Conservation (phyloP, 495 filamentous ascomycete genomes). For the Pseudoneurospora amorphoporcata region DNA sequence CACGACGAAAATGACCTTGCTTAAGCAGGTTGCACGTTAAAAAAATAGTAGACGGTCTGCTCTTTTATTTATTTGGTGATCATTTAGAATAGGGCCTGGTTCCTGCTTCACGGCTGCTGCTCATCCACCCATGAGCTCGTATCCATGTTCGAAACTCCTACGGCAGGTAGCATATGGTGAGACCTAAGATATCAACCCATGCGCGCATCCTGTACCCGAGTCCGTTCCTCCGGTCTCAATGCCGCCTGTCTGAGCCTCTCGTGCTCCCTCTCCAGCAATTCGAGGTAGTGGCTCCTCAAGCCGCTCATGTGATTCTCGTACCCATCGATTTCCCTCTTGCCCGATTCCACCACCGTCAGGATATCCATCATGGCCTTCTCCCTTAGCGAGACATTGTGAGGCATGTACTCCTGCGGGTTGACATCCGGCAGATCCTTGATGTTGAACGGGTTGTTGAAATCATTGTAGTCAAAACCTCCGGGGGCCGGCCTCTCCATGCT, state of each 20-base stretch:
- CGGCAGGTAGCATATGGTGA: neutral
- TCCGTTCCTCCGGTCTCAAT: slow-evolving; percentile 15
- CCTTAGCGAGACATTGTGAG: slow-evolving; percentile 6
- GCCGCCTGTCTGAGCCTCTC: slow-evolving; percentile 10
- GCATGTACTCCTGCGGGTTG: neutral
- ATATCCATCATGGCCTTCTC: slow-evolving; percentile 15
- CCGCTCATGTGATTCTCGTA: slow-evolving; percentile 11
- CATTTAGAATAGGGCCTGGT: neutral
- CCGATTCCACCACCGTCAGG: slow-evolving; percentile 11
- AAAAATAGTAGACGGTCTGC: neutral
- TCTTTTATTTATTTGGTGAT: neutral
- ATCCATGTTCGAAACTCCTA: neutral
- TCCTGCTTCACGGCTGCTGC: neutral
- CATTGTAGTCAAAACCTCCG: slow-evolving; percentile 15
- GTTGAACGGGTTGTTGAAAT: neutral
- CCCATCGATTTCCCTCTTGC: slow-evolving; percentile 7
- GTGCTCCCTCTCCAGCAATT: slow-evolving; percentile 16
- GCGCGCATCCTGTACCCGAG: neutral
- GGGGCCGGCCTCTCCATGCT: slow-evolving; percentile 19
- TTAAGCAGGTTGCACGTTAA: neutral
- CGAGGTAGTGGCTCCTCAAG: slow-evolving; percentile 11
- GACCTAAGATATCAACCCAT: neutral
- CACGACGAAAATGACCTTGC: neutral
- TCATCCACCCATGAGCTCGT: neutral
- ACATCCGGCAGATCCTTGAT: neutral